Evolutionary conservation across 805 yeast species (phyloP).

Genomic region (Torulaspora franciscae): DNA sequence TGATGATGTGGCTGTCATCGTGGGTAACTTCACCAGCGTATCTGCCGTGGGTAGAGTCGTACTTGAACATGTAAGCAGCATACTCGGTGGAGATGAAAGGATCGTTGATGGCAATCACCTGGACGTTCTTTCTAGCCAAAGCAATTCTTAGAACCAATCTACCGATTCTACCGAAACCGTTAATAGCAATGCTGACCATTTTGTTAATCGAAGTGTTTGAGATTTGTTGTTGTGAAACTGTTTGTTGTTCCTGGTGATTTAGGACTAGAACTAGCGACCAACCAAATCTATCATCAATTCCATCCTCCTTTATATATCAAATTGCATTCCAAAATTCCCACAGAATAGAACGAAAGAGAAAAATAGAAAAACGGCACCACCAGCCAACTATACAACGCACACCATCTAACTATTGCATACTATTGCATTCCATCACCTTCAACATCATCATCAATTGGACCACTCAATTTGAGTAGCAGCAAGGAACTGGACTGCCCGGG

Average conservation of each 20-base stretch:
- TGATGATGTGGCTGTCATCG: slow-evolving; percentile 48
- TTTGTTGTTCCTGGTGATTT: slow-evolving; percentile 11
- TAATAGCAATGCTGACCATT: slow-evolving; percentile 51
- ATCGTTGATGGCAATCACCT: slow-evolving; percentile 63
- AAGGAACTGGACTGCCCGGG: background rate
- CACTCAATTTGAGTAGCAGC: background rate
- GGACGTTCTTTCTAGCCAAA: slow-evolving; percentile 46
- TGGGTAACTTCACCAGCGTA: slow-evolving; percentile 54
- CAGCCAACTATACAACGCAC: background rate
- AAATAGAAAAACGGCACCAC: background rate
- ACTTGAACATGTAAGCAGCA: slow-evolving; percentile 72
- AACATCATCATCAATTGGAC: background rate
- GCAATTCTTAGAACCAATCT: slow-evolving; percentile 64
- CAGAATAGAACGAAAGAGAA: slow-evolving; percentile 2
- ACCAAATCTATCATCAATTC: background rate
- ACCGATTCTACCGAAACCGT: slow-evolving; percentile 73
- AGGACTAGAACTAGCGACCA: background rate
- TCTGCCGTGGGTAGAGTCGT: slow-evolving; percentile 67
- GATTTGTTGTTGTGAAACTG: slow-evolving; percentile 9
- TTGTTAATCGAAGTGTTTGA: slow-evolving; percentile 9
- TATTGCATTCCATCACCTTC: background rate
- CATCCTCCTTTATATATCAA: slow-evolving; percentile 9
- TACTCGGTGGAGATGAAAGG: slow-evolving; percentile 65
- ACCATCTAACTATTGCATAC: background rate
- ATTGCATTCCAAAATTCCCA: background rate